Conservation (phyloP, 495 filamentous ascomycete genomes). For the Endocarpon pusillum region DNA sequence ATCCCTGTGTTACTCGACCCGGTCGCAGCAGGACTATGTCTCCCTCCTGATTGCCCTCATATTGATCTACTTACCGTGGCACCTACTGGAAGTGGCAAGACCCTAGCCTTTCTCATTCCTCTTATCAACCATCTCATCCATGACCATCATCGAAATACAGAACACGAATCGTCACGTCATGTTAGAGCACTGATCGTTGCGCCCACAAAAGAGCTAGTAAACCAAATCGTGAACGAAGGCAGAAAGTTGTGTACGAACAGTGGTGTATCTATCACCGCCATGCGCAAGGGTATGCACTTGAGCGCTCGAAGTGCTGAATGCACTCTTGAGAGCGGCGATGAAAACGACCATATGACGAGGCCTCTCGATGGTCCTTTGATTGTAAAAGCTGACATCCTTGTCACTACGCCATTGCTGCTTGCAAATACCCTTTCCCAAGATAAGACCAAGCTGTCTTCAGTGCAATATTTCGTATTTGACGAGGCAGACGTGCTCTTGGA, state of each 20-base stretch:
- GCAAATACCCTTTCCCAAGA: slow-evolving; percentile 49
- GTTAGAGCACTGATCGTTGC: slow-evolving; percentile 60
- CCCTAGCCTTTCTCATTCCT: slow-evolving; percentile 77
- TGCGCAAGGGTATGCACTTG: slow-evolving; percentile 70
- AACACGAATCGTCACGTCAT: slow-evolving; percentile 33
- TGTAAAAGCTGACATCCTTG: slow-evolving; percentile 71
- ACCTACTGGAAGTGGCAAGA: slow-evolving; percentile 96
- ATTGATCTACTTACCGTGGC: slow-evolving; percentile 75
- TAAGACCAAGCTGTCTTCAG: slow-evolving; percentile 36
- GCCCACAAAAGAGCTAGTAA: slow-evolving; percentile 81
- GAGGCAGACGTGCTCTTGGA: slow-evolving; percentile 94
- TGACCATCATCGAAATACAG: slow-evolving; percentile 26
- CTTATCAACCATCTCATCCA: slow-evolving; percentile 56
- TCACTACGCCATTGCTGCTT: slow-evolving; percentile 71
- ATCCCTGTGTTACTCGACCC: slow-evolving; percentile 46
- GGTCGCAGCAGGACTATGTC: background rate
- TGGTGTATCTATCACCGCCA: slow-evolving; percentile 59
- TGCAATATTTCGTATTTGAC: slow-evolving; percentile 64
- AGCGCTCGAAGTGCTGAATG: too few species aligned
- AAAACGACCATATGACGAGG: slow-evolving; percentile 24
- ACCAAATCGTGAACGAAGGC: slow-evolving; percentile 85
- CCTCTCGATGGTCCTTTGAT: too few species aligned
- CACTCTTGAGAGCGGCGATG: slow-evolving; percentile 12
- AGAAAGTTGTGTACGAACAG: slow-evolving; percentile 64
- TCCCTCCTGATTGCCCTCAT: slow-evolving; percentile 11